phyloP scores from a whole-genome alignment of 2,329 filamentous ascomycete genomes.

The Escovopsis sp. region DNA sequence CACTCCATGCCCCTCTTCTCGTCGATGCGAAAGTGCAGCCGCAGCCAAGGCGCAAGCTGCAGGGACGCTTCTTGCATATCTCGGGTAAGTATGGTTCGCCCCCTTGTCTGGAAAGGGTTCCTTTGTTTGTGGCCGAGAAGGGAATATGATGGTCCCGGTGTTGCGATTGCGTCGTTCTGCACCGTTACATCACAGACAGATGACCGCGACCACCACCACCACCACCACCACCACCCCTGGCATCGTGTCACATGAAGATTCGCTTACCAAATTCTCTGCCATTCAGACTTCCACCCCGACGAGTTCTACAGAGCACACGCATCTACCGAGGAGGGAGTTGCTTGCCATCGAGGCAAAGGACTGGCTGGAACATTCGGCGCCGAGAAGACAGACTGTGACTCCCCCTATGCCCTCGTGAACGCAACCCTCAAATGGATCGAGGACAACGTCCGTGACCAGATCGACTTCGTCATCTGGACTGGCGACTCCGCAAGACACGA shows the following conservation, averaged over 20 bases:
- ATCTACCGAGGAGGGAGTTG: constrained; percentile 49
- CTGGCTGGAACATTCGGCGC: constrained; percentile 70
- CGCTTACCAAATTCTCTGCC: constrained; percentile 2
- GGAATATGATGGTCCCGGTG: background rate
- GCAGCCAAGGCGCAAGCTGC: constrained; percentile 30
- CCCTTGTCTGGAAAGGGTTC: background rate
- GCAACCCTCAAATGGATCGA: constrained; percentile 84
- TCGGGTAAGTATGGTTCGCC: constrained; percentile 50
- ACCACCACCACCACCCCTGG: background rate
- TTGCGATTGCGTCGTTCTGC: background rate
- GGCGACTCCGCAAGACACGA: constrained; percentile 84
- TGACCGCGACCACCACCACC: background rate
- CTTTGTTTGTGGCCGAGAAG: constrained; percentile 1
- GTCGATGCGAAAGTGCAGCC: constrained; percentile 1
- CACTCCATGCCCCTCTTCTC: background rate
- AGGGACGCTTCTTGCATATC: constrained; percentile 73
- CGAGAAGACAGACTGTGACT: constrained; percentile 79
- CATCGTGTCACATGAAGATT: constrained; percentile 1
- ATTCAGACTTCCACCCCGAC: constrained; percentile 79
- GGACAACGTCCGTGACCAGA: constrained; percentile 56
- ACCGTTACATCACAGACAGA: background rate
- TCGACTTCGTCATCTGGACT: constrained; percentile 90
- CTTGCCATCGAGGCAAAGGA: constrained; percentile 70
- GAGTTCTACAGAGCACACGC: constrained; percentile 70
- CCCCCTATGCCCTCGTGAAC: constrained; percentile 65